These are phyloP conservation scores for Scleroderma bovista DNA, from an alignment of 768 basidiomycete species.

Conservation along the genomic window DNA sequence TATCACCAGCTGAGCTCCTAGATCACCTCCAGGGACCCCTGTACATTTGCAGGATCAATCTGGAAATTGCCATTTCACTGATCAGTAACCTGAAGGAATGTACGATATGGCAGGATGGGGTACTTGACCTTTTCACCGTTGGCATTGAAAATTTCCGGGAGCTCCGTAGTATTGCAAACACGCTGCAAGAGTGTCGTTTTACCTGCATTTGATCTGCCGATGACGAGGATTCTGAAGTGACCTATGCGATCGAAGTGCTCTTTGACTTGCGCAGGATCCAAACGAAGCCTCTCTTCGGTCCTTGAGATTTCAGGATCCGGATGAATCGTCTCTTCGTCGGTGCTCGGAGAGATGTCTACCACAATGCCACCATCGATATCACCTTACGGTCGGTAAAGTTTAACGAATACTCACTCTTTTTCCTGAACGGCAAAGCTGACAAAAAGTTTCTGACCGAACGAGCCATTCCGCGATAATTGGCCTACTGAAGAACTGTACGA, in stretches of 20 bases:
- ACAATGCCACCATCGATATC: no score
- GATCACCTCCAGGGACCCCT: not conserved
- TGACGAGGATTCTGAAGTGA: constrained; percentile 34
- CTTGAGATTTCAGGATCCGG: no score
- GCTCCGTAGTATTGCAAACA: constrained; percentile 31
- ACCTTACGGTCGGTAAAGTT: no score
- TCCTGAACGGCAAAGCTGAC: no score
- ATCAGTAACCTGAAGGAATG: not conserved
- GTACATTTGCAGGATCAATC: not conserved
- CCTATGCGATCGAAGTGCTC: not conserved
- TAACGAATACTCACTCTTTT: no score
- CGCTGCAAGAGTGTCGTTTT: constrained; percentile 37
- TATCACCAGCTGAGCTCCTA: not conserved
- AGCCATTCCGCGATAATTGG: no score
- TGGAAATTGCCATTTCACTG: not conserved
- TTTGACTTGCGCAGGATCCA: not conserved
- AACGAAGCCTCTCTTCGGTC: no score
- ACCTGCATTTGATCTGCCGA: constrained; percentile 36
- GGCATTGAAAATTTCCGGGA: constrained; percentile 23
- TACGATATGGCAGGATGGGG: not conserved
- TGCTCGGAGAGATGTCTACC: no score
- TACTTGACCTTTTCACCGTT: constrained; percentile 13
- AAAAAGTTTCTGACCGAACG: no score
- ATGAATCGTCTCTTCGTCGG: no score
- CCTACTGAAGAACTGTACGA: no score